Conservation (phyloP, 2,329 filamentous ascomycete genomes). For the Coniochaeta sp. region DNA sequence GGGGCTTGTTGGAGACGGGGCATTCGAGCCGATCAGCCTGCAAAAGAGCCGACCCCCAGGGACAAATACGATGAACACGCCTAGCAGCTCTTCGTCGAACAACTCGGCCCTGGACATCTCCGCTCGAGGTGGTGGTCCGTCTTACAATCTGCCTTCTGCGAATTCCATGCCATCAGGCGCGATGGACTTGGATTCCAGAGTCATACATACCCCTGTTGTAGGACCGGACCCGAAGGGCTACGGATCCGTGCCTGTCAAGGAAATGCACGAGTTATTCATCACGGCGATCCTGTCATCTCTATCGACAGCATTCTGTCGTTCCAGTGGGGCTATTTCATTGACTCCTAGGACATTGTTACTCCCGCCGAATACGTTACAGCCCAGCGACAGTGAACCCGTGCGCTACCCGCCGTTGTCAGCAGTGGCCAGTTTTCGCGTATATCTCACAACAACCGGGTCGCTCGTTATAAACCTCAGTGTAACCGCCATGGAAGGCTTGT, state of each 20-base stretch:
- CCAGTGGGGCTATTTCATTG: slow-evolving; percentile 41
- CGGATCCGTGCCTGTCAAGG: slow-evolving; percentile 29
- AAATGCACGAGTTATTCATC: slow-evolving; percentile 48
- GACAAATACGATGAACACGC: slow-evolving; percentile 34
- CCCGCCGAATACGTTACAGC: slow-evolving; percentile 21
- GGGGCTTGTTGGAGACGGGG: slow-evolving; percentile 38
- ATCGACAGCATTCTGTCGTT: slow-evolving; percentile 40
- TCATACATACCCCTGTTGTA: not conserved
- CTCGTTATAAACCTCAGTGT: slow-evolving; percentile 44
- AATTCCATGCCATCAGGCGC: slow-evolving; percentile 11
- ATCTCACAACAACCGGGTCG: slow-evolving; percentile 49
- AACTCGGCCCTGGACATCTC: slow-evolving; percentile 30
- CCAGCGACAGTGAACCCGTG: slow-evolving; percentile 19
- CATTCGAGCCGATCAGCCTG: slow-evolving; percentile 41
- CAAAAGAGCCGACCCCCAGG: slow-evolving; percentile 34
- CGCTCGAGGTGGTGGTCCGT: slow-evolving; percentile 21
- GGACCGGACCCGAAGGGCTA: slow-evolving; percentile 25
- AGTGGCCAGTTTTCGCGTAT: slow-evolving; percentile 43
- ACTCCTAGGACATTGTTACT: slow-evolving; percentile 47
- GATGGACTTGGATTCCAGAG: not conserved
- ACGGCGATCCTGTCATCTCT: slow-evolving; percentile 44
- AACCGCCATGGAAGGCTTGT: slow-evolving; percentile 38
- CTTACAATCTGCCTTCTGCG: slow-evolving; percentile 19
- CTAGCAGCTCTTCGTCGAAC: slow-evolving; percentile 38
- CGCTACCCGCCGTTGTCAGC: slow-evolving; percentile 25